Conservation (phyloP, 345 rosid species). For the Cardiospermum halicacabum region DNA sequence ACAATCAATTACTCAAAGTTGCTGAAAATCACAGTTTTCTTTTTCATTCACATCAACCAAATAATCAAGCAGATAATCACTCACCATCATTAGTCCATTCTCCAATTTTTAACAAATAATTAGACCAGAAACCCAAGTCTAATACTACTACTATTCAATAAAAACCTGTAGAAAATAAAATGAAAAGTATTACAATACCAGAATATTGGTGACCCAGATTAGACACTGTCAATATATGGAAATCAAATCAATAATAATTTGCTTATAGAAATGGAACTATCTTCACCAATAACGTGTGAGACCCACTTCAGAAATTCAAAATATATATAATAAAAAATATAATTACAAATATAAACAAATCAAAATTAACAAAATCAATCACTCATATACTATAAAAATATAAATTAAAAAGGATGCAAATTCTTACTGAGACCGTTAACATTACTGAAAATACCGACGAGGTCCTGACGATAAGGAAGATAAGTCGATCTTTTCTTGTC, state of each 20-base stretch:
- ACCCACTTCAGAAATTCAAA: background rate
- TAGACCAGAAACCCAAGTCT: background rate
- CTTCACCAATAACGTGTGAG: background rate
- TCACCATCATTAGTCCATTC: background rate
- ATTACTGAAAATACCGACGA: constrained; percentile 44
- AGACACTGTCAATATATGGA: background rate
- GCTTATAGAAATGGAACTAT: background rate
- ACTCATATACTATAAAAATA: background rate
- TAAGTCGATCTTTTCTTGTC: constrained; percentile 48
- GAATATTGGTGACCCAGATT: background rate
- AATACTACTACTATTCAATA: background rate
- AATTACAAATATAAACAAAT: too few species aligned
- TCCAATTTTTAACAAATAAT: background rate
- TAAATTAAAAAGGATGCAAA: constrained; percentile 44
- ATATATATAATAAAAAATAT: too few species aligned
- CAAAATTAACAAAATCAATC: background rate
- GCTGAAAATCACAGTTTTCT: background rate
- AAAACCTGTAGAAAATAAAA: constrained; percentile 10
- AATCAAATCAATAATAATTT: background rate
- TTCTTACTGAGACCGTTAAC: constrained; percentile 47
- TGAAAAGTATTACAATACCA: background rate
- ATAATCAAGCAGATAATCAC: background rate
- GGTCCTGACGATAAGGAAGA: constrained; percentile 48
- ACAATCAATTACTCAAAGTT: constrained; percentile 2
- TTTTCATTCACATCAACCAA: background rate